A percentile compares a stretch with the other conserved stretches of the same genome.
Evolutionary conservation across 2,329 filamentous ascomycete species (phyloP).

Genomic region (Exophiala oligosperma): DNA sequence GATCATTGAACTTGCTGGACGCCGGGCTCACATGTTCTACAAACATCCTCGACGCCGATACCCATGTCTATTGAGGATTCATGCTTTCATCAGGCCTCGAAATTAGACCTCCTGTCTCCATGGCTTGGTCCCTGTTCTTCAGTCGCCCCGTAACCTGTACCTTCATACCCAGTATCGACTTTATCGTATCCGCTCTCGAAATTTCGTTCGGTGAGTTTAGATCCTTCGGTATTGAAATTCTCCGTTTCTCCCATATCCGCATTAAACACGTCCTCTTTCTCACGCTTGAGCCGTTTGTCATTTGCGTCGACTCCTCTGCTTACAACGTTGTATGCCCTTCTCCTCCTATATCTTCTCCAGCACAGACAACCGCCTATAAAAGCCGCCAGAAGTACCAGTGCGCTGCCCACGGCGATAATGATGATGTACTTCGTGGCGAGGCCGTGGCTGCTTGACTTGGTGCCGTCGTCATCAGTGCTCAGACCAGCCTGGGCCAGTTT

Average conservation of each 20-base stretch:
- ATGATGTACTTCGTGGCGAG: constrained; percentile 21
- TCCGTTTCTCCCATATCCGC: constrained; percentile 18
- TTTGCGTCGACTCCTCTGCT: constrained; percentile 17
- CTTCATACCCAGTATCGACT: constrained; percentile 20
- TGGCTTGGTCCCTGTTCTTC: constrained; percentile 7
- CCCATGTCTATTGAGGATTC: too few species aligned
- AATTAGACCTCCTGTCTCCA: constrained; percentile 20
- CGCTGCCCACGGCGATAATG: constrained; percentile 16
- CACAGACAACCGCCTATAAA: constrained; percentile 12
- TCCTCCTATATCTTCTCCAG: constrained; percentile 21
- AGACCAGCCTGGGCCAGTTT: constrained; percentile 18
- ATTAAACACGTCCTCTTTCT: constrained; percentile 24
- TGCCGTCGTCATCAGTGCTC: constrained; percentile 2
- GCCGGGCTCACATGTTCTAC: too few species aligned
- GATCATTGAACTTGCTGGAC: too few species aligned
- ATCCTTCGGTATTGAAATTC: constrained; percentile 11
- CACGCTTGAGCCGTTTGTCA: constrained; percentile 8
- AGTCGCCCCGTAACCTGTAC: constrained; percentile 12
- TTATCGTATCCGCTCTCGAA: constrained; percentile 23
- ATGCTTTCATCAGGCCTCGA: constrained; percentile 14
- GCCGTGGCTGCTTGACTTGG: constrained; percentile 3
- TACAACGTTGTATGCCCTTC: constrained; percentile 20
- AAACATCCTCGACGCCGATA: too few species aligned
- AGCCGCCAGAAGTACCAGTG: constrained; percentile 12
- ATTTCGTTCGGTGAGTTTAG: constrained; percentile 17